Base-by-base conservation (phyloP, 495 filamentous ascomycete genomes). In the Penicillium coffeae region DNA sequence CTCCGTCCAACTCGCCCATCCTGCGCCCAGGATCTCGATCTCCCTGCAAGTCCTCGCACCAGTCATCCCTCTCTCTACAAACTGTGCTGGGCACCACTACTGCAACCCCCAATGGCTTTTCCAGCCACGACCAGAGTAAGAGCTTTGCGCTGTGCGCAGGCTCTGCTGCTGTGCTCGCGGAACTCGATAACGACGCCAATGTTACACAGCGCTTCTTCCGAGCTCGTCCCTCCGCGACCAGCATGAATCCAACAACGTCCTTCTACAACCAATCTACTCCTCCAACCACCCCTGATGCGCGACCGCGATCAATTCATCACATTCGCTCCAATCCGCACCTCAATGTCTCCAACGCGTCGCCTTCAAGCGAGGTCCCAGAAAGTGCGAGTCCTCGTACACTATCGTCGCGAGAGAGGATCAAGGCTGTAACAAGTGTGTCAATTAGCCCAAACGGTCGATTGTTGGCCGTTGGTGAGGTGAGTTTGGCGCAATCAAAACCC, bases 361-460 rank as follows among this genome's bases (percentile, higher is more conserved):
- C 80, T 4, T 64, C 56, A 0, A 61, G 48, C 42, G 80, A 81
- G 33, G 60, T 62, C 69, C 60, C 76, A 8, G 89, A 94, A 37
- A 80, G 76, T 22, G 75, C 82, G 15, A 75, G 72, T 48, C 77
- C 76, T 36, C 89, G 84, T 50, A 85, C 81, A 25, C 89, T 87
- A 87, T 89, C 87, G 6, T 90, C 88, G 21, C 80, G 88, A 54
- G 91, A 96, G 64, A 77, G 90, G 50, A 86, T 95, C 60, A 96
- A 96, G 66, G 89, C 92, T n/a, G 88, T 90, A 1, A 96, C 90
- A n/a, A 94, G 89, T 69, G 78, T 97, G 20, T 87, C 87, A 15
- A 82, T 98, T 46, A 96, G 90, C 65, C 86, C 83, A 3, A 89
- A 96, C 77, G 93, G 89, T 37, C 85, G 80, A 50, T 89, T 88